Conservation (phyloP, 495 filamentous ascomycete genomes). For the Penicillium angulare region DNA sequence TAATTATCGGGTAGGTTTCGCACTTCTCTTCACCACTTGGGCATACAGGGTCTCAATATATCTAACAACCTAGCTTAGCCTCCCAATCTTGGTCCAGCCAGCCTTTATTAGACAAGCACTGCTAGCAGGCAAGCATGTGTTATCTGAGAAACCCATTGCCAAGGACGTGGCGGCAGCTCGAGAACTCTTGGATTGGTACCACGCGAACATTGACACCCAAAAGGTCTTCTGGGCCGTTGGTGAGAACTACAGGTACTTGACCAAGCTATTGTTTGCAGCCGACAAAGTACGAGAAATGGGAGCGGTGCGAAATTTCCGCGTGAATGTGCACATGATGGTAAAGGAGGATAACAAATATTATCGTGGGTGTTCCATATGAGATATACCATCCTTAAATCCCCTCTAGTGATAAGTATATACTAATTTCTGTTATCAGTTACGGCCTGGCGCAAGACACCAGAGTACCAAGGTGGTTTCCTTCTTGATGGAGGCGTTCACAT, state of each 20-base stretch:
- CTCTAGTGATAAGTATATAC: too few species aligned
- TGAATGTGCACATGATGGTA: conserved; percentile 54
- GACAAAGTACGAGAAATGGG: conserved; percentile 61
- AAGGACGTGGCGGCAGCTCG: conserved; percentile 60
- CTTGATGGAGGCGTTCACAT: conserved; percentile 77
- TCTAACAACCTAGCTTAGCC: conserved; percentile 30
- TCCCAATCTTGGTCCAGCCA: conserved; percentile 39
- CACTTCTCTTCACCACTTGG: not conserved
- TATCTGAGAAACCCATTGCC: conserved; percentile 83
- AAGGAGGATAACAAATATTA: conserved; percentile 57
- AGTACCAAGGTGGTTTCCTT: conserved; percentile 75
- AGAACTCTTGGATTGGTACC: conserved; percentile 62
- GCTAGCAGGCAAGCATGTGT: conserved; percentile 71
- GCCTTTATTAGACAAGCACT: conserved; percentile 49
- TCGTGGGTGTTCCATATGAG: conserved; percentile 34
- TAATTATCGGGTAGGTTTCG: conserved; percentile 65
- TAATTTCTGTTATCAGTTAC: conserved; percentile 48
- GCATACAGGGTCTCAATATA: not conserved
- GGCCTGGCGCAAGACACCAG: conserved; percentile 68
- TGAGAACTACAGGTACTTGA: conserved; percentile 73
- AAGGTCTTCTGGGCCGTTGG: conserved; percentile 63
- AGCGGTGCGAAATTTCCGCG: conserved; percentile 60
- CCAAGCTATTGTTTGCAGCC: conserved; percentile 54
- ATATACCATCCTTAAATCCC: too few species aligned
- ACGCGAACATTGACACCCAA: conserved; percentile 41